Evolutionary conservation across 2,329 filamentous ascomycete species (phyloP), one percentile per base, ranked within the genome.

Genomic region (Scytalidium sp.): DNA sequence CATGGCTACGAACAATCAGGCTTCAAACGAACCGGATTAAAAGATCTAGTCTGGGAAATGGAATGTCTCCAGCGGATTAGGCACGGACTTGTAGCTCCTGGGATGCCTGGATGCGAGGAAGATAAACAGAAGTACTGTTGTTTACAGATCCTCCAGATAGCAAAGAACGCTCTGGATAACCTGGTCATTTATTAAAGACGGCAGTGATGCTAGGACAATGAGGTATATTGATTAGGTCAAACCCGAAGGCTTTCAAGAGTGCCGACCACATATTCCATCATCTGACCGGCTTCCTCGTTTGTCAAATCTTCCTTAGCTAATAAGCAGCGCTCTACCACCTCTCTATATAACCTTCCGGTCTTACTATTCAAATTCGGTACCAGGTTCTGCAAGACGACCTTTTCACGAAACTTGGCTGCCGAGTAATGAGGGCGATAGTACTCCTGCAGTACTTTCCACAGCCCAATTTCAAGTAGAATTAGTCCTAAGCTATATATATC

Each of bases 1-100:
- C 82, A 84, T 60, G 81, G 81, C 0, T 59, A 79, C 22, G 57
- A 57, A 15, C 55, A 59, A 23, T 36, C 40, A 17, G 51, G 50
- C 17, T 57, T 61, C 42, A 56, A 58, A 22, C 75, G 78, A 41
- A 67, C 74, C 19, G 80, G 80, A 0, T 67, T 85, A 3, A 76
- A 71, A 59, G 79, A 81, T 47, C 74, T 84, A 29, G 70, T 84
- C 22, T 59, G 64, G 10, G 65, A 74, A 51, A 73, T 85, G 64
- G 79, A 84, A 58, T 69, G 74, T 53, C 71, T 74, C 36, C 75
- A 74, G 19, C 67, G 64, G 22, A 64, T 62, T 43, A 67, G 81
- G 2, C 80, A 84, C 57, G 70, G 72, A 3, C 56, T 71, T 10
- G 54, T 83, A 39, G 79, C 84, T 46, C 56, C 66, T 0, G 79